Conservation (phyloP, 139 green algal genomes). For the Spirogloea muscicola region DNA sequence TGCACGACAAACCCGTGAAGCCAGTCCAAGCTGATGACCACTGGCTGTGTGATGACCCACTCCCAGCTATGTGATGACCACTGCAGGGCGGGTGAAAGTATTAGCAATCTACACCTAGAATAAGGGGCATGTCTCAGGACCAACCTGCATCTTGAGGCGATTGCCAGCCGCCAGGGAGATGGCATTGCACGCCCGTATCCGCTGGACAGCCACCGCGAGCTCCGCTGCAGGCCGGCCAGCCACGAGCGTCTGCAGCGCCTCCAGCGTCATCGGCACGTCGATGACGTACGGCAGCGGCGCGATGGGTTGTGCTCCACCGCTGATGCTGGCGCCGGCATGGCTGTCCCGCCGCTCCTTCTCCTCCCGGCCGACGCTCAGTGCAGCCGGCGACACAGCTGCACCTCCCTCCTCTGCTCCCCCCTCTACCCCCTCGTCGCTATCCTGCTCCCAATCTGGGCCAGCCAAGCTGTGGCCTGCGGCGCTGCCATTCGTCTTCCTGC, state of each 20-base stretch:
- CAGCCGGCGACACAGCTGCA: neutral
- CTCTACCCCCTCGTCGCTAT: slow-evolving; percentile 20
- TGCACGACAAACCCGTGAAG: no score
- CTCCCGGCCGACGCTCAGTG: slow-evolving; percentile 5
- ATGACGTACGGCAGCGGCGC: slow-evolving; percentile 74
- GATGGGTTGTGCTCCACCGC: neutral
- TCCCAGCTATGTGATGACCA: no score
- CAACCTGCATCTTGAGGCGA: slow-evolving; percentile 66
- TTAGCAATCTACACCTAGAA: neutral
- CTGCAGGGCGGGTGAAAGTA: no score
- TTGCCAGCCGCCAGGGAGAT: slow-evolving; percentile 62
- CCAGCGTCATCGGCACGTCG: slow-evolving; percentile 65
- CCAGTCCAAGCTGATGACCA: no score
- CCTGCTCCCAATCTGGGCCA: slow-evolving; percentile 25
- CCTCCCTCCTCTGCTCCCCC: slow-evolving; percentile 22
- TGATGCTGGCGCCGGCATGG: neutral
- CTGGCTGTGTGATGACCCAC: no score
- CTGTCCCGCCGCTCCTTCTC: neutral
- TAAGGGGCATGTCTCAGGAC: neutral
- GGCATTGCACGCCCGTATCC: slow-evolving; percentile 77
- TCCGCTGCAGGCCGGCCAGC: slow-evolving; percentile 54
- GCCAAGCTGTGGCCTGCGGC: slow-evolving; percentile 5
- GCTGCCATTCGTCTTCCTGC: slow-evolving; percentile 21
- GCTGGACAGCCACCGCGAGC: slow-evolving; percentile 59
- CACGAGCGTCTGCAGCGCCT: slow-evolving; percentile 59